Base-by-base conservation (phyloP, 148 eudicot species). In the Silene uniflora region DNA sequence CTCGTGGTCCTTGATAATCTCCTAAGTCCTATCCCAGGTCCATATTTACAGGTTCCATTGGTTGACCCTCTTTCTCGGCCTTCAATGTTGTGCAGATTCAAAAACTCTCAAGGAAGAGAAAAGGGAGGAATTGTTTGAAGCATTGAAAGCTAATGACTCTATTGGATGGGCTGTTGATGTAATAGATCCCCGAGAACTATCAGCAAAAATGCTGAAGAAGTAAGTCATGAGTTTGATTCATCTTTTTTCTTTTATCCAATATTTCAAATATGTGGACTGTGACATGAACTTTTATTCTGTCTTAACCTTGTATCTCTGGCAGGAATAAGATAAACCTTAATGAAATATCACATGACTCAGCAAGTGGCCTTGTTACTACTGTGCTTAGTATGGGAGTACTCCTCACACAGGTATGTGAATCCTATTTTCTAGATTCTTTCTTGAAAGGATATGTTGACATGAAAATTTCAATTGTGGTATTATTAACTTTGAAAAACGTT, bases 121-220 rank as follows among this genome's bases (percentile, higher is more conserved):
- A 83, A 89, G 99, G 82, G 98, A 92, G 79, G 97, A 95, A 77
- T 78, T 95, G 70, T 95, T 90, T 87, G 99, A 90, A 77, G 82
- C 73, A 67, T 84, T 95, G 85, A 95, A 95, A 84, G 76, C 83
- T 73, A 91, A 95, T 84, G 88, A 82, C 73, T 85, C 92, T 21
- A 89, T 95, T 74, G 97, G 99, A 76, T 95, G 99, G 99, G 91
- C 88, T 80, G 99, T 87, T 80, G 97, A 95, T 82, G 92, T 92
- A 59, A 90, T 95, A 75, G 99, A 90, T 80, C 96, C 98, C 18
- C 82, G 91, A 81, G 99, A 92, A 75, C 91, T 92, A 59, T 92
- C 99, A 18, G 93, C 94, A 69, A 95, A 95, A 89, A 95, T 95
- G 99, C 82, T 95, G 77, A 86, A 86, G 82, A 92, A 87, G 96